A percentile compares a stretch with the other conserved stretches of the same genome.
phyloP scores from a whole-genome alignment of 2,329 filamentous ascomycete species.

The Chrysoporthe austroafricana region DNA sequence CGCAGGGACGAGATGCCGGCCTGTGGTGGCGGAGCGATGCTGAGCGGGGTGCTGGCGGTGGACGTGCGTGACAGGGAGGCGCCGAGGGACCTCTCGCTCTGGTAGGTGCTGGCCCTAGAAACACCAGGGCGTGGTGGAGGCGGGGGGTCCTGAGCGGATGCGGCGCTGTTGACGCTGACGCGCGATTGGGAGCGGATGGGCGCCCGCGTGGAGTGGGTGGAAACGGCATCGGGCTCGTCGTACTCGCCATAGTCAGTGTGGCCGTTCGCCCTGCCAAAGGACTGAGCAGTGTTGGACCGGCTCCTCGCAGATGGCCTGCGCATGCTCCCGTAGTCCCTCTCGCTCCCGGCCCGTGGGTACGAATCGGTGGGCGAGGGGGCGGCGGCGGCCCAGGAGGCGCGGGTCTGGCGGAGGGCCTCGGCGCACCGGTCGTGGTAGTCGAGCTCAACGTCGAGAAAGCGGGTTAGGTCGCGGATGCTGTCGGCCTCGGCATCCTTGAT shows the following conservation, averaged over 20 bases:
- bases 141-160: constrained; percentile 34
- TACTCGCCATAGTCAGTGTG: constrained; percentile 39
- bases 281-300: constrained; percentile 55
- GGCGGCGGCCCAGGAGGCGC: constrained; percentile 47
- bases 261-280: constrained; percentile 42
- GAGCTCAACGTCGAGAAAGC: constrained; percentile 86
- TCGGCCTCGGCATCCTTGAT: constrained; percentile 92
- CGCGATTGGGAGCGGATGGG: constrained; percentile 47
- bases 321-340: constrained; percentile 12
- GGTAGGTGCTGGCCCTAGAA: constrained; percentile 45
- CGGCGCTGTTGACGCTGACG: constrained; percentile 32
- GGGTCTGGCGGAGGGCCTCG: constrained; percentile 71
- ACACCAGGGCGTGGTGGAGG: constrained; percentile 43
- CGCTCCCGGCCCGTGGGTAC: constrained; percentile 3
- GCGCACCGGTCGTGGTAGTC: constrained; percentile 89
- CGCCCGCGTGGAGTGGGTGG: constrained; percentile 46
- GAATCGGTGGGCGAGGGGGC: constrained; percentile 28
- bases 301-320: constrained; percentile 40
- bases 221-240: constrained; percentile 40
- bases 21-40: constrained; percentile 24
- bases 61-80: constrained; percentile 26
- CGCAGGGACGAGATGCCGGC: constrained; percentile 44
- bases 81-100: constrained; percentile 32
- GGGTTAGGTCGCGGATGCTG: constrained; percentile 75
- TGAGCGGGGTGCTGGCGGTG: constrained; percentile 26